Base-by-base conservation (phyloP, 2,329 filamentous ascomycete species). In the Grosmannia clavigera region DNA sequence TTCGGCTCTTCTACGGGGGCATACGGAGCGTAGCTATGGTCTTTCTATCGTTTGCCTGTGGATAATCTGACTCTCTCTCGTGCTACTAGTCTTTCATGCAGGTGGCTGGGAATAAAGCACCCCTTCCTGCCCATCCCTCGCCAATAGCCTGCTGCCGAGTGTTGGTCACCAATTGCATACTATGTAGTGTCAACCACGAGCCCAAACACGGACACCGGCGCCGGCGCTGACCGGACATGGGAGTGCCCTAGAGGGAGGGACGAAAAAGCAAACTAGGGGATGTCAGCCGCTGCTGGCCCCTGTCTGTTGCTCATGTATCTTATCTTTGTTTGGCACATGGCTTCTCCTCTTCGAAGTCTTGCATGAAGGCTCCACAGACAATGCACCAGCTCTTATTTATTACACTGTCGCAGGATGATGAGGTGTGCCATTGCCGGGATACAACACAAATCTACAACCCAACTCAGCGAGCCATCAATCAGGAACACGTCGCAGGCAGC, bases 101-200 rank as follows among this genome's bases (percentile, higher is more conserved):
- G 43, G 43, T 19, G n/a, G 19, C 43, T 19, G 43, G 3, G 19
- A 16, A 4, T 43, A 16, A 2, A 4, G 3, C 5, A 14, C 40
- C 43, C 43, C 19, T n/a, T 16, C 38, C 38, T 12, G 38, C 3
- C 43, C 48, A 14, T 12, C 14, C 14, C 48, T 33, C 27, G 38
- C 52, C 53, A 55, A 55, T 55, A 12, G 22, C n/a, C 53, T 55
- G 53, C 53, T 55, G 53, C 53, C 53, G 53, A 9, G 53, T 55
- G 53, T 38, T 12, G 22, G 53, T n/a, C 31, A 3, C 33, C 22
- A 11, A 33, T 53, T 53, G 51, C 29, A 33, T 33, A 10, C n/a
- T 54, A 29, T 35, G 31, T 33, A 31, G 22, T 31, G 12, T 31
- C 25, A 52, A 52, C 31, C 50, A 52, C 50, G 27, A 27, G 25